Evolutionary conservation across 1,284 basidiomycete genomes (phyloP), one percentile per base, ranked within the genome.

Genomic region (Trametes hirsuta): DNA sequence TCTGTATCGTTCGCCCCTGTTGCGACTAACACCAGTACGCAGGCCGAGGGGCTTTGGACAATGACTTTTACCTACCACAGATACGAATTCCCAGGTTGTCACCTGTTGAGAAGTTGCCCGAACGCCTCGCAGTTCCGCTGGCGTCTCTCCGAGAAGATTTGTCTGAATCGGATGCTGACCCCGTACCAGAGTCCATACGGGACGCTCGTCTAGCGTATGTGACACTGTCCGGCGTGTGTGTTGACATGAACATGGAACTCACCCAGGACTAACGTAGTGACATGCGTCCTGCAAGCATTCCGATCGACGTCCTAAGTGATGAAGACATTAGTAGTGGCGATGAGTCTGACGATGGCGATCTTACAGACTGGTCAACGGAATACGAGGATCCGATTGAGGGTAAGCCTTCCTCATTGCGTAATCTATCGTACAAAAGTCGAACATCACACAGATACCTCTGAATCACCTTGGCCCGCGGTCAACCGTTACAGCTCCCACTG

Each of bases 271-370:
- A 4, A 39, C 3, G 5, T 24, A 87, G 86, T 44, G 79, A 78
- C 63, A 83, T 82, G 9, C 84, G 88, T 14, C 76, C 83, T 6
- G 66, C 77, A 14, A 82, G 78, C 3, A 76, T 64, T 52, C 72
- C 63, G 52, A 68, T 55, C 53, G 63, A 55, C 55, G 59, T 40
- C 41, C 65, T 66, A 39, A 68, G 62, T 40, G 74, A 75, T n/a
- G 82, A 85, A 34, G 81, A 79, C 54, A 78, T 85, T 66, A 85
- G 82, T 11, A 86, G 84, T 54, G 84, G 84, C 3, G 91, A 93
- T 64, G 91, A 93, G 72, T 93, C 91, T 1, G 91, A 93, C 67
- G 77, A 90, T 66, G 85, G 82, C 36, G 87, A 87, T 68, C 66
- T 88, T 44, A 87, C 84, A 2, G 86, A 86, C 47, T 82, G 79